Evolutionary conservation across 768 basidiomycete species (phyloP).

Genomic region (Suillus fuscotomentosus): DNA sequence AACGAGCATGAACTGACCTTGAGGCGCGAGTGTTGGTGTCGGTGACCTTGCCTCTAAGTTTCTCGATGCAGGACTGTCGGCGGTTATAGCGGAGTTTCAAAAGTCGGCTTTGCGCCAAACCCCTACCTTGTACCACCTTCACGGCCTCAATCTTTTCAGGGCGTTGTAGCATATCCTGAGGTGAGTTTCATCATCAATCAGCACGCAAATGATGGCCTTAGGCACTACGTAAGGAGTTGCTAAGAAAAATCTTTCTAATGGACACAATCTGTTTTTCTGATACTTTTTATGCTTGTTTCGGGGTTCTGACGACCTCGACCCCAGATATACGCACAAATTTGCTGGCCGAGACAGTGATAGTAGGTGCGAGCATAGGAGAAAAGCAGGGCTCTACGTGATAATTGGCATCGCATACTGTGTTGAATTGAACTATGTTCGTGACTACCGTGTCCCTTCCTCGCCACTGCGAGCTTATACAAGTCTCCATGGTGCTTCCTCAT

Average conservation of each 20-base stretch:
- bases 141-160: slow-evolving; percentile 14
- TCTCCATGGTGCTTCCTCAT: not conserved
- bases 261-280: slow-evolving; percentile 54
- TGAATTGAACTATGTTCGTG: slow-evolving; percentile 6
- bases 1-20: slow-evolving; percentile 57
- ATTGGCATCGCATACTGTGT: not conserved
- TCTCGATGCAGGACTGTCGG: slow-evolving; percentile 3
- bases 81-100: slow-evolving; percentile 26
- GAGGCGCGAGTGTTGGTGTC: slow-evolving; percentile 52
- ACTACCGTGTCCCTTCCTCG: not conserved
- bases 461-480: not conserved
- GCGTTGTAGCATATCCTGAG: slow-evolving; percentile 9
- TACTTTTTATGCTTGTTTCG: slow-evolving; percentile 4
- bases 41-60: slow-evolving; percentile 25
- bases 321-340: not conserved
- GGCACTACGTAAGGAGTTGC: slow-evolving; percentile 46
- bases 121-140: slow-evolving; percentile 22
- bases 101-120: slow-evolving; percentile 14
- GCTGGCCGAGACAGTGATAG: not conserved
- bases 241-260: slow-evolving; percentile 34
- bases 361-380: not conserved
- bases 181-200: slow-evolving; percentile 13
- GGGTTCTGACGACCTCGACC: slow-evolving; percentile 12
- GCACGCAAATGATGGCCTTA: slow-evolving; percentile 45
- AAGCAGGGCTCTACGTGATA: not conserved